phyloP scores from a whole-genome alignment of 139 green algal genomes.

The Chlorella sp. region DNA sequence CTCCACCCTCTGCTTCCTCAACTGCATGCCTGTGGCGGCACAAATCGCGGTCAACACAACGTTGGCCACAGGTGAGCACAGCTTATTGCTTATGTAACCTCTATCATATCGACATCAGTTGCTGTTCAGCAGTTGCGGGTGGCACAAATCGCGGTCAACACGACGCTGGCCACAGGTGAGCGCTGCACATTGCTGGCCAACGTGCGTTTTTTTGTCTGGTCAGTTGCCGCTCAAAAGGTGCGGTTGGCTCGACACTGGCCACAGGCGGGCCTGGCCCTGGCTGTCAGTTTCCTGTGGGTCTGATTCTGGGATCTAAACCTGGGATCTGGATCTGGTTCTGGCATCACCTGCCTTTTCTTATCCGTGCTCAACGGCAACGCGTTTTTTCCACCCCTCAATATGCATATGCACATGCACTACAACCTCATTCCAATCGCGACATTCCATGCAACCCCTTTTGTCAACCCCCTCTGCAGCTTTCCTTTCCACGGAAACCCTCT shows the following conservation, averaged over 20 bases:
- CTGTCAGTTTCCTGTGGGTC: no score
- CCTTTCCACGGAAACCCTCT: background rate
- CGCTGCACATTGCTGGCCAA: background rate
- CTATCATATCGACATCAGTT: no score
- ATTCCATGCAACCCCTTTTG: no score
- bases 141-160: constrained; percentile 65
- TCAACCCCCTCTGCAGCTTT: background rate
- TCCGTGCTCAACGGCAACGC: background rate
- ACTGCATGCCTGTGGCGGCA: constrained; percentile 49
- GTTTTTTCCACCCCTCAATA: no score
- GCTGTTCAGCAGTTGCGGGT: background rate
- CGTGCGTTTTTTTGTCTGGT: no score
- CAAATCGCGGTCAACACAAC: constrained; percentile 75
- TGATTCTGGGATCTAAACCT: no score
- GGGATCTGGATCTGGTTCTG: no score
- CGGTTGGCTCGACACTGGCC: constrained; percentile 69
- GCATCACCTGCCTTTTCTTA: no score
- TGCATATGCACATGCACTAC: no score
- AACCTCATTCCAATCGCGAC: no score
- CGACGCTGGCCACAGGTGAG: constrained; percentile 60
- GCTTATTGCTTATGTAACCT: background rate
- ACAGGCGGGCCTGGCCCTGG: background rate
- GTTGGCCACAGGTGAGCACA: constrained; percentile 32
- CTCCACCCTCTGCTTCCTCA: constrained; percentile 51
- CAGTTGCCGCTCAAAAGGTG: no score